Percentiles rank a stretch among this genome's conserved stretches.
Conservation (phyloP, 1,284 basidiomycete genomes). For the Thelephora terrestris region DNA sequence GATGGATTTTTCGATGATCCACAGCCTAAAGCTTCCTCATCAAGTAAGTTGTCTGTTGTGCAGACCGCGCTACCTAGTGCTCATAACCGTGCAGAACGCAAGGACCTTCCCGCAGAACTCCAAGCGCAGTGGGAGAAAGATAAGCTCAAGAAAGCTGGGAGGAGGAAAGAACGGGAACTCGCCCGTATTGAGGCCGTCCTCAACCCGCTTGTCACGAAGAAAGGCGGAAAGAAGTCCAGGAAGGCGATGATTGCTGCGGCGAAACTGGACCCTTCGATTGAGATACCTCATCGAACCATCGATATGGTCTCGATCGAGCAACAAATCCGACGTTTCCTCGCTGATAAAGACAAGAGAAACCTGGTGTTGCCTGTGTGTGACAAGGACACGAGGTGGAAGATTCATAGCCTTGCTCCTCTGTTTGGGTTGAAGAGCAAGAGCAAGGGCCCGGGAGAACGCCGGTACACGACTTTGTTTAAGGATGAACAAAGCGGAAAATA, state of each 20-base stretch:
- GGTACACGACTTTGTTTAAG: constrained; percentile 66
- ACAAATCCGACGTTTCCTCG: constrained; percentile 63
- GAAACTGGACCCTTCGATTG: constrained; percentile 32
- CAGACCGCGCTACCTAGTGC: constrained; percentile 8
- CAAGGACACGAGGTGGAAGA: constrained; percentile 55
- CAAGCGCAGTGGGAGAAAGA: constrained; percentile 73
- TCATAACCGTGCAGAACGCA: constrained; percentile 30
- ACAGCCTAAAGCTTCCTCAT: background rate
- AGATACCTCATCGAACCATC: constrained; percentile 41
- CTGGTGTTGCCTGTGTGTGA: constrained; percentile 71
- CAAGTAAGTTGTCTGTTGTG: background rate
- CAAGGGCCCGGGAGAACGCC: too few relatives aligned
- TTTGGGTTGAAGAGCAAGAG: constrained; percentile 74
- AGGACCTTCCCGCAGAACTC: constrained; percentile 51
- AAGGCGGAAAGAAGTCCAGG: constrained; percentile 57
- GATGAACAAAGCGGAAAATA: constrained; percentile 43
- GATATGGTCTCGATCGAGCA: constrained; percentile 51
- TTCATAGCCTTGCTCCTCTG: constrained; percentile 70
- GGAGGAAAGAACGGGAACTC: constrained; percentile 55
- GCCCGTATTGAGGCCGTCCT: constrained; percentile 44
- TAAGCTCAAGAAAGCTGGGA: constrained; percentile 71
- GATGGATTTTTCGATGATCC: constrained; percentile 43
- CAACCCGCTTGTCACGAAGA: constrained; percentile 45
- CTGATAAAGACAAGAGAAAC: constrained; percentile 34
- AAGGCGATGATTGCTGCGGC: constrained; percentile 53